Percentiles rank a stretch among this genome's conserved stretches.
phyloP scores from a whole-genome alignment of 495 filamentous ascomycete species.

The Hypoxylon subgilvum region DNA sequence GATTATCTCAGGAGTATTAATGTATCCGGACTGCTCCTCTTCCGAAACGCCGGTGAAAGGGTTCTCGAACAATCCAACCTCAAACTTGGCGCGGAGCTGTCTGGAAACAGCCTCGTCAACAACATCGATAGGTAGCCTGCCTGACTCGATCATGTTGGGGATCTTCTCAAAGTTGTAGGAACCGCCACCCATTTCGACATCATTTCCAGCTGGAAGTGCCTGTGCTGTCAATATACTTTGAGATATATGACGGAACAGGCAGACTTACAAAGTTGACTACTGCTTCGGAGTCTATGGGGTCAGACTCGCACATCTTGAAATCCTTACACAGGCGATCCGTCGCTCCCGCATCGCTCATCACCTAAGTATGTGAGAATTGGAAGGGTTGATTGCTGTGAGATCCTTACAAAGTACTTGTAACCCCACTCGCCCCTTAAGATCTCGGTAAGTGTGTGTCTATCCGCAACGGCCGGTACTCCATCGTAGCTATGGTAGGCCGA shows the following conservation, averaged over 20 bases:
- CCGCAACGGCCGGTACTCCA: conserved; percentile 66
- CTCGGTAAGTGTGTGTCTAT: conserved; percentile 67
- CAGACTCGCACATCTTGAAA: conserved; percentile 64
- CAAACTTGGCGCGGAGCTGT: conserved; percentile 68
- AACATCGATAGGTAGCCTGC: conserved; percentile 58
- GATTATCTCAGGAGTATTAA: conserved; percentile 63
- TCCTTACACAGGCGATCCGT: conserved; percentile 68
- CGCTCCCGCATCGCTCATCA: conserved; percentile 64
- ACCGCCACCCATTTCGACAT: conserved; percentile 79
- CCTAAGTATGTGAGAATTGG: conserved; percentile 19
- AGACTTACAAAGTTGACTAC: conserved; percentile 46
- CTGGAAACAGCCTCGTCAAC: conserved; percentile 70
- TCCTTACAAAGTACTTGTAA: conserved; percentile 63
- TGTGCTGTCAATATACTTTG: not conserved
- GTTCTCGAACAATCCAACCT: conserved; percentile 70
- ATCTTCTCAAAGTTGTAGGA: conserved; percentile 72
- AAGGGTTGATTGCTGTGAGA: conserved; percentile 33
- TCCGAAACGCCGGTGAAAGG: conserved; percentile 63
- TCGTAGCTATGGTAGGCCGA: conserved; percentile 73
- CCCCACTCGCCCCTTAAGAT: conserved; percentile 73
- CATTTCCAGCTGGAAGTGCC: conserved; percentile 69
- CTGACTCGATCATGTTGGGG: conserved; percentile 64
- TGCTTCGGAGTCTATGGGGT: conserved; percentile 65
- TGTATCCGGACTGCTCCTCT: conserved; percentile 57
- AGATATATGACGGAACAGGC: not conserved